Conservation (phyloP, 2,329 filamentous ascomycete species). For the Nectriaceae sp. region DNA sequence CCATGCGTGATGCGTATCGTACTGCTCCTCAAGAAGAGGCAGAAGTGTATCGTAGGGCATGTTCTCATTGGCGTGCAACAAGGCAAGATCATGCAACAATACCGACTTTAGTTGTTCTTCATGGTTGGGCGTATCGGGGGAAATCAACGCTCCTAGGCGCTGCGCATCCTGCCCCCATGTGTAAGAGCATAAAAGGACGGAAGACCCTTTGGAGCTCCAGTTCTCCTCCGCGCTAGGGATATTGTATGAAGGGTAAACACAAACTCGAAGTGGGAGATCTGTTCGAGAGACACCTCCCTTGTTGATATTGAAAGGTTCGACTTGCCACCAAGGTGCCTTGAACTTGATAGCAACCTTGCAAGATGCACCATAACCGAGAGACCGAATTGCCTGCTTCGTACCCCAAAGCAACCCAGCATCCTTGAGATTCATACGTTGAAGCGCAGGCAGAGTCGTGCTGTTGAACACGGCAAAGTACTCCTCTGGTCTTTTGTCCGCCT, state of each 20-base stretch:
- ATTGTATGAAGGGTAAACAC: conserved; percentile 36
- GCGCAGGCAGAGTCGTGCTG: conserved; percentile 15
- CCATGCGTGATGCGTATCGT: conserved; percentile 16
- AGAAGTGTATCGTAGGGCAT: conserved; percentile 4
- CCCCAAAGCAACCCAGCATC: conserved; percentile 29
- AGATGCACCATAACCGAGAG: conserved; percentile 31
- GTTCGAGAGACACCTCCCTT: conserved; percentile 16
- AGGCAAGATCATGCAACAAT: conserved; percentile 16
- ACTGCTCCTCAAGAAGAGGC: conserved; percentile 3
- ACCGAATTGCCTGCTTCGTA: conserved; percentile 32
- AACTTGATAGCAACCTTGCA: conserved; percentile 38
- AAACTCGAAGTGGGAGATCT: conserved; percentile 33
- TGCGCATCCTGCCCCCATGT: conserved; percentile 24
- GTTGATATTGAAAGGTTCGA: conserved; percentile 6
- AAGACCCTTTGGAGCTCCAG: conserved; percentile 8
- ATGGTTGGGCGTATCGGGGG: conserved; percentile 4
- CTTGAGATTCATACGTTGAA: conserved; percentile 21
- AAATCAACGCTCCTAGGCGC: conserved; percentile 16
- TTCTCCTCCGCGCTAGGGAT: conserved; percentile 6
- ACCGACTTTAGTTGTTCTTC: conserved; percentile 13
- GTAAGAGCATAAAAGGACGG: conserved; percentile 22
- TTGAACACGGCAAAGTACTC: conserved; percentile 24
- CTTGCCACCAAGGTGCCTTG: conserved; percentile 29
- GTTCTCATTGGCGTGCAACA: conserved; percentile 10
- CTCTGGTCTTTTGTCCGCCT: not conserved